Evolutionary conservation across 2,329 filamentous ascomycete species (phyloP), one percentile per base, ranked within the genome.

Genomic region (Aspergillus alliaceus): DNA sequence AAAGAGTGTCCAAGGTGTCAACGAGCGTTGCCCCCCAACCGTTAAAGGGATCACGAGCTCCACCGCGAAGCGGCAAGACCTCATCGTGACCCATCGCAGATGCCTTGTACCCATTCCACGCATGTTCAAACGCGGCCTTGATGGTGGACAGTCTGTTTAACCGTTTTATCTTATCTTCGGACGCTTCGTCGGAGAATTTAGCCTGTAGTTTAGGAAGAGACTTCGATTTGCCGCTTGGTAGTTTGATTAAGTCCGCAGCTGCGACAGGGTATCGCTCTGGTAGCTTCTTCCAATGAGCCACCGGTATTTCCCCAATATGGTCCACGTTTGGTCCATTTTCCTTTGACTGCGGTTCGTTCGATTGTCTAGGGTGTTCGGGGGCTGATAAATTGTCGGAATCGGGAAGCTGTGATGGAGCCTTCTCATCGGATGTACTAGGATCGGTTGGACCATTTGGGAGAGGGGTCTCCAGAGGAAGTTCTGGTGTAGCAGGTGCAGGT

Each of bases 21-120:
- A 96, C 90, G 59, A 96, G 72, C 0, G 92, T 96, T 15, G 92
- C 92, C 18, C 90, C 90, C 92, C 92, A 96, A 50, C 90, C 91
- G 69, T 91, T 93, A 73, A 98, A 98, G 0, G 91, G 90, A 69
- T 97, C 90, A 18, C 85, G 84, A 62, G 80, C 85, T 14, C 77
- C 78, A 51, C 87, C 87, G 29, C 85, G 84, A 9, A 93, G 79
- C 2, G 95, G 95, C 44, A 78, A 82, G 15, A 98, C 76, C 77
- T 98, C 95, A 69, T 98, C 95, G 65, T 96, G 90, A 60, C 87
- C 84, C 86, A 90, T 95, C 11, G 93, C 93, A 66, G 87, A 82
- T 59, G 86, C 80, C 68, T 84, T 89, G 76, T 98, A 98, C 34
- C 90, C 91, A 4, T 79, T 76, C 93, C 95, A 98, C 0, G 91